These are phyloP conservation scores for Funneliformis mosseae DNA, from an alignment of 192 early-diverging fungal species.

Conservation along the genomic window DNA sequence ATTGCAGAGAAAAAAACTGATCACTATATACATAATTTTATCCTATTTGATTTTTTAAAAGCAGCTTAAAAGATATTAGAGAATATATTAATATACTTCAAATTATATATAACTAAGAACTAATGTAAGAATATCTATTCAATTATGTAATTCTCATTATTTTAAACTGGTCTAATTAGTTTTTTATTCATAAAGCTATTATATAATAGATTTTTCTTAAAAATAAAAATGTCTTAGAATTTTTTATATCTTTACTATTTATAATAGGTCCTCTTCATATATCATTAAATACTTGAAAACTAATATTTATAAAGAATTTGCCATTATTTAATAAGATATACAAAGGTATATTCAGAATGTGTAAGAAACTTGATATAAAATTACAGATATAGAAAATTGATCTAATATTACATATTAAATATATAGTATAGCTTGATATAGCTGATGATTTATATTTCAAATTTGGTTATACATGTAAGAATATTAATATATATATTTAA, in stretches of 20 bases:
- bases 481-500: conserved; percentile 30
- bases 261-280: neutral
- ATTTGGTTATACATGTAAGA: conserved; percentile 17
- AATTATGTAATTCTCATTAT: too few species aligned
- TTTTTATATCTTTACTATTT: neutral
- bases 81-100: neutral
- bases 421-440: conserved; percentile 13
- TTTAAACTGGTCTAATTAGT: too few species aligned
- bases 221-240: neutral
- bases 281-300: neutral
- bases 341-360: neutral
- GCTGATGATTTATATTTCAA: conserved; percentile 17
- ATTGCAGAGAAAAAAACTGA: neutral
- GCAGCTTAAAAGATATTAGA: neutral
- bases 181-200: too few species aligned
- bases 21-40: neutral
- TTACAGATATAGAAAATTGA: conserved; percentile 9
- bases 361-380: conserved; percentile 22
- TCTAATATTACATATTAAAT: conserved; percentile 3
- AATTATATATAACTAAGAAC: too few species aligned
- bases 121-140: too few species aligned
- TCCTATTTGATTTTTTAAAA: neutral
- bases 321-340: neutral
- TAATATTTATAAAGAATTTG: neutral
- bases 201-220: neutral